Conservation (phyloP, 148 eudicot species). For the Rhododendron vialii region DNA sequence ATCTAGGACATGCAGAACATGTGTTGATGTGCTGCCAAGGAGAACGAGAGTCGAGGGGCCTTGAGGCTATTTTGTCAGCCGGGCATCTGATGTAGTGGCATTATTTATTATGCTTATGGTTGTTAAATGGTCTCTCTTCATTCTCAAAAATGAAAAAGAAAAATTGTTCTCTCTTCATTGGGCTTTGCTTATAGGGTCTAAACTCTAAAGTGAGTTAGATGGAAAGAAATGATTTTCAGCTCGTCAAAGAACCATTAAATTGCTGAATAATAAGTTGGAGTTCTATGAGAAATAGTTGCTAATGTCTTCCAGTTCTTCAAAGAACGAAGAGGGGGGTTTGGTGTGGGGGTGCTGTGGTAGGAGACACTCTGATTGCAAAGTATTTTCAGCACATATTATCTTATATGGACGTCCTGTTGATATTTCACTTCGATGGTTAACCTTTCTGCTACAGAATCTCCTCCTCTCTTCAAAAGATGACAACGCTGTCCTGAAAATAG, state of each 20-base stretch:
- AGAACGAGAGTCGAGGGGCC: not conserved
- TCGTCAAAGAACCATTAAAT: not conserved
- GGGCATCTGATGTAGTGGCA: not conserved
- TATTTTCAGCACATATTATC: not conserved
- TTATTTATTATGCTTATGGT: not conserved
- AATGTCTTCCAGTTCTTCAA: not conserved
- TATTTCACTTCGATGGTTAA: constrained; percentile 4
- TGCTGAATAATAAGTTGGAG: not conserved
- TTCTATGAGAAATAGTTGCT: not conserved
- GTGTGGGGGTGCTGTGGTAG: not conserved
- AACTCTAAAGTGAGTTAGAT: not conserved
- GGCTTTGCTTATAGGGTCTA: not conserved
- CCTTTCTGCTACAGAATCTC: constrained; percentile 62
- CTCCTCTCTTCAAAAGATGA: constrained; percentile 61
- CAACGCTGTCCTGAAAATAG: constrained; percentile 75
- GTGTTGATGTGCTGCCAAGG: constrained; percentile 3
- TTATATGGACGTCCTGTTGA: not conserved
- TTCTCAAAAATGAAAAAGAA: not conserved
- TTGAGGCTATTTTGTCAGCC: not conserved
- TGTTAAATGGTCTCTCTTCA: not conserved
- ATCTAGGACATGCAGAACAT: not conserved
- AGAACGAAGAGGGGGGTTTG: not conserved
- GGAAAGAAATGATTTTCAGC: not conserved
- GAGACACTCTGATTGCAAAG: not conserved
- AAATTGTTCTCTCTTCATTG: not conserved